Conservation (phyloP, 345 rosid genomes). For the Toxicodendron radicans region DNA sequence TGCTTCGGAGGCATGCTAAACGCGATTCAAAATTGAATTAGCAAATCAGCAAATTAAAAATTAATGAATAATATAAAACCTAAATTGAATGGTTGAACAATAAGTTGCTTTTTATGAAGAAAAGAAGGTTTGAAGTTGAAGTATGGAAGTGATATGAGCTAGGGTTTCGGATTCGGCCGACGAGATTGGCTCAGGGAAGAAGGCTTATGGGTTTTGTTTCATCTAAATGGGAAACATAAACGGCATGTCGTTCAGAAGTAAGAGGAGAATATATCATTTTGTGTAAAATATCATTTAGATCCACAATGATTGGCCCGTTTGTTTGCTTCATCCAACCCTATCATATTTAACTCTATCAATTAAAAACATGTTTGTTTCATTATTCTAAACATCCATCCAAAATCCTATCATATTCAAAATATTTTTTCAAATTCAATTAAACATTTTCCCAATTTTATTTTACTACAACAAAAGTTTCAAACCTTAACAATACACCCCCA, state of each 20-base stretch:
- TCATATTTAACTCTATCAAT: too few species aligned
- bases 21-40: neutral
- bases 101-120: neutral
- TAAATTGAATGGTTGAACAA: neutral
- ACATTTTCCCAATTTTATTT: too few species aligned
- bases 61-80: neutral
- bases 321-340: too few species aligned
- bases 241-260: slow-evolving; percentile 1
- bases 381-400: too few species aligned
- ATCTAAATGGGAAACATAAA: neutral
- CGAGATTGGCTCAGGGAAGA: neutral
- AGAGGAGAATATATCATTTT: neutral
- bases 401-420: too few species aligned
- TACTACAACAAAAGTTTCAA: too few species aligned
- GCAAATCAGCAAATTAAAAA: neutral
- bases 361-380: too few species aligned
- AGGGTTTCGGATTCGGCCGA: slow-evolving; percentile 18
- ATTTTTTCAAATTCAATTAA: too few species aligned
- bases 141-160: neutral
- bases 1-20: slow-evolving; percentile 80
- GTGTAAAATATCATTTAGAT: too few species aligned
- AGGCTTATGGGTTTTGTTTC: neutral
- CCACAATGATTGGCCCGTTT: too few species aligned
- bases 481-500: too few species aligned
- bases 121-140: neutral